phyloP scores from a whole-genome alignment of 805 yeast species.

The Pichia phayaonensis region DNA sequence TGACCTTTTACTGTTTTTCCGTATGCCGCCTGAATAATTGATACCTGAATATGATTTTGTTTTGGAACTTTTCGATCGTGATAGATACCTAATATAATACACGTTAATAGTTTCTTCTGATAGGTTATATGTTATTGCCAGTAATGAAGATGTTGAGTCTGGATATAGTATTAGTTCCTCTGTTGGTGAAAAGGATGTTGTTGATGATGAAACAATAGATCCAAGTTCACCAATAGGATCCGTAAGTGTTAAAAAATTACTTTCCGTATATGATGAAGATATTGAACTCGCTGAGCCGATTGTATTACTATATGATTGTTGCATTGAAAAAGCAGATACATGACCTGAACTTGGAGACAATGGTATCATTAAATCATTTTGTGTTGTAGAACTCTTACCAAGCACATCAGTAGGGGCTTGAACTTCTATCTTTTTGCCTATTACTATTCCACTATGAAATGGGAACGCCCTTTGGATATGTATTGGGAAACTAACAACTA shows the following conservation, averaged over 20 bases:
- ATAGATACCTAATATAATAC: conserved; percentile 47
- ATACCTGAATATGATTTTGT: conserved; percentile 8
- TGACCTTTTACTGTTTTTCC: conserved; percentile 21
- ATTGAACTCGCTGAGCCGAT: conserved; percentile 8
- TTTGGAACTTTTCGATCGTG: conserved; percentile 15
- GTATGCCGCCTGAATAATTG: conserved; percentile 7
- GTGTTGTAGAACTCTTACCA: background rate
- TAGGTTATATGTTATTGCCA: conserved; percentile 51
- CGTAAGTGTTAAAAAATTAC: conserved; percentile 52
- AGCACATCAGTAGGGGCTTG: background rate
- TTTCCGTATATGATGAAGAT: conserved; percentile 14
- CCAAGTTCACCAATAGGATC: conserved; percentile 76
- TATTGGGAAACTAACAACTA: conserved; percentile 64
- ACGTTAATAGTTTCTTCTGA: conserved; percentile 38
- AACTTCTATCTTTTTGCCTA: conserved; percentile 21
- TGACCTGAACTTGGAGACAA: conserved; percentile 1
- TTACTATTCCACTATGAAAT: conserved; percentile 58
- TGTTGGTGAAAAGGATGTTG: conserved; percentile 49
- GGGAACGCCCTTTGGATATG: conserved; percentile 51
- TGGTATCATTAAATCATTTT: background rate
- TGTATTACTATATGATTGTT: background rate
- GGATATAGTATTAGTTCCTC: conserved; percentile 58
- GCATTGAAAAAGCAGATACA: background rate
- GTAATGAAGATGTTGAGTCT: conserved; percentile 27
- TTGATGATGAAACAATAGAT: conserved; percentile 60